A percentile compares a stretch with the other conserved stretches of the same genome.
These are phyloP conservation scores for Dictyophora rubrovolvata DNA, from an alignment of 768 basidiomycete species.

Conservation along the genomic window DNA sequence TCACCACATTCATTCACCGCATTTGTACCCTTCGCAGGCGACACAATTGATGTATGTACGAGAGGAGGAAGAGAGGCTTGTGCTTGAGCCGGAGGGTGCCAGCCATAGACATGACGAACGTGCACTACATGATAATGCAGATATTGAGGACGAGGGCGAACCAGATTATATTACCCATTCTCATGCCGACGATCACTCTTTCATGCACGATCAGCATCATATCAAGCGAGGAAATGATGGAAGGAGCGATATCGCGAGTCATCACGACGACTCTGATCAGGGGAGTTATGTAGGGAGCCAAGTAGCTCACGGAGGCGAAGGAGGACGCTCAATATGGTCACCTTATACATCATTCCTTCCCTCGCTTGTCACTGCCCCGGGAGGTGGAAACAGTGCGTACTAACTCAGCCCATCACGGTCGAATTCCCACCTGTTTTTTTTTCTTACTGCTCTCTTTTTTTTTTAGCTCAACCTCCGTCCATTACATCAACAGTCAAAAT, in stretches of 20 bases:
- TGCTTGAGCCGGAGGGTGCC: not conserved
- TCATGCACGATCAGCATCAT: not conserved
- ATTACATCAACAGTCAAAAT: not conserved
- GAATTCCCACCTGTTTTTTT: not conserved
- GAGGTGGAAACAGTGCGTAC: not conserved
- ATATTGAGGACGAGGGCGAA: not conserved
- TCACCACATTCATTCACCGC: not conserved
- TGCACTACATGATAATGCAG: not conserved
- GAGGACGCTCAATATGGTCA: not conserved
- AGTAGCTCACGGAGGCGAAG: not conserved
- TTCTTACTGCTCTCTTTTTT: not conserved
- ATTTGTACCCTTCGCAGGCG: not conserved
- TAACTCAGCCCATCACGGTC: not conserved
- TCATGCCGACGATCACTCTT: not conserved
- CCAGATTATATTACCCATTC: not conserved
- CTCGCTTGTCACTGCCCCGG: not conserved
- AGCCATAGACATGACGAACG: not conserved
- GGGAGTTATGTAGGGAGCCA: not conserved
- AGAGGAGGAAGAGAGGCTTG: not conserved
- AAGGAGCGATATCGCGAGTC: not conserved
- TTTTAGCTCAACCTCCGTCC: not conserved
- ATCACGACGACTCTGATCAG: not conserved
- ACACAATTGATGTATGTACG: not conserved
- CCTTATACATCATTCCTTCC: constrained; percentile 1
- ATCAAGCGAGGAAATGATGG: not conserved